A percentile compares a stretch with the other conserved stretches of the same genome.
phyloP scores from a whole-genome alignment of 1,284 basidiomycete genomes.

The Fistulinella staudtii region DNA sequence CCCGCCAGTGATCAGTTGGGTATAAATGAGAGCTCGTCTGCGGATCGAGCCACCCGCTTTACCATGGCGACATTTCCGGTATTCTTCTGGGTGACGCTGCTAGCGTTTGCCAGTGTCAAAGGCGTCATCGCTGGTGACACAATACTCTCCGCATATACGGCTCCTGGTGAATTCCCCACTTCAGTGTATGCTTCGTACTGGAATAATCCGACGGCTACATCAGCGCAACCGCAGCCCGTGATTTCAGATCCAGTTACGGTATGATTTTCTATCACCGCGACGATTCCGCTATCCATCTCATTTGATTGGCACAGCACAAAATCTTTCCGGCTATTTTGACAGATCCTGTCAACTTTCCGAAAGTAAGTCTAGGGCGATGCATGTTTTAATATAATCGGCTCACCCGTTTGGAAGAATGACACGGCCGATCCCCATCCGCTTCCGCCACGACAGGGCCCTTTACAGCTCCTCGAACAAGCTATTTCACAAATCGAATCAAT shows the following conservation, averaged over 20 bases:
- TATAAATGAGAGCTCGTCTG: conserved; percentile 11
- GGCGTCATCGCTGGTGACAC: conserved; percentile 10
- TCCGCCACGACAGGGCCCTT: conserved; percentile 47
- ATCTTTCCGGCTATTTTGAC: conserved; percentile 56
- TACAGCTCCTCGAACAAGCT: conserved; percentile 45
- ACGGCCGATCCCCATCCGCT: conserved; percentile 61
- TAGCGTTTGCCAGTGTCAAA: conserved; percentile 9
- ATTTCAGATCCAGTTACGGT: conserved; percentile 64
- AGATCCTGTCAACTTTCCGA: conserved; percentile 53
- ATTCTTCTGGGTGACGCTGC: conserved; percentile 8
- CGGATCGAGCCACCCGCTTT: not conserved
- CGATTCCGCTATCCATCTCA: no score
- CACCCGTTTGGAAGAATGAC: conserved; percentile 37
- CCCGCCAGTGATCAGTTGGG: no score
- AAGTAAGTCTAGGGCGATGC: conserved; percentile 22
- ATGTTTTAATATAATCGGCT: not conserved
- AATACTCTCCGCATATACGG: conserved; percentile 45
- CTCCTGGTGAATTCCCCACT: conserved; percentile 59
- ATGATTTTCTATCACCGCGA: conserved; percentile 19
- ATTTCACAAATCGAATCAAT: conserved; percentile 52
- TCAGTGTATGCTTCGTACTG: conserved; percentile 58
- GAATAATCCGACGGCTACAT: conserved; percentile 64
- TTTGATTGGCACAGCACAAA: conserved; percentile 38
- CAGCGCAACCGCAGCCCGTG: conserved; percentile 62
- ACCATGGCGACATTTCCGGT: conserved; percentile 15